phyloP scores from a whole-genome alignment of 108 stramenopile genomes.

The Licmophora abbreviata region DNA sequence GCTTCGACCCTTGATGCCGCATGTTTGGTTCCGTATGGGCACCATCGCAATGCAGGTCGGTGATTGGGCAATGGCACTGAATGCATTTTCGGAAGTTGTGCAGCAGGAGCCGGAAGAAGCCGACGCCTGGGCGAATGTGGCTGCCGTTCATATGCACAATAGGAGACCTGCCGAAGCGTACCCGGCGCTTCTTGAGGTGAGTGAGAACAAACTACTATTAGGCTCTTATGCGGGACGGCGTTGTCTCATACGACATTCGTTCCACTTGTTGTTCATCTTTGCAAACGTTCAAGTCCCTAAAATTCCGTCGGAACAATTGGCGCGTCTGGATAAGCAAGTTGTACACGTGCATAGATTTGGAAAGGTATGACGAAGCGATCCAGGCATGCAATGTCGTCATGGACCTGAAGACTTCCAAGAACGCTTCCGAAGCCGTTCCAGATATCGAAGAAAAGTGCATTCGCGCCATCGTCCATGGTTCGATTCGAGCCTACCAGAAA shows the following conservation, averaged over 20 bases:
- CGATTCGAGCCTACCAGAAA: conserved; percentile 28
- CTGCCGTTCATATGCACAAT: conserved; percentile 79
- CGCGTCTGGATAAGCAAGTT: conserved; percentile 81
- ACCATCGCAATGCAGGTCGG: conserved; percentile 81
- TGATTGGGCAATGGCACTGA: conserved; percentile 78
- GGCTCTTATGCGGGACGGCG: conserved; percentile 1
- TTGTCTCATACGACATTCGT: conserved; percentile 27
- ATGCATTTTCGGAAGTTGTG: conserved; percentile 88
- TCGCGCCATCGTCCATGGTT: conserved; percentile 61
- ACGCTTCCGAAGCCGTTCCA: conserved; percentile 40
- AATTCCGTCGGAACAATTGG: conserved; percentile 75
- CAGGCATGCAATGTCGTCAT: conserved; percentile 69
- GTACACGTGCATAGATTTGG: conserved; percentile 73
- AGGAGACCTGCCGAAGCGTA: conserved; percentile 67
- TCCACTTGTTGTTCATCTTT: conserved; percentile 4
- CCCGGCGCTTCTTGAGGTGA: conserved; percentile 67
- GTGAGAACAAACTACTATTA: conserved; percentile 5
- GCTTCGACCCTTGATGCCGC: conserved; percentile 78
- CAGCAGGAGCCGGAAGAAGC: conserved; percentile 91
- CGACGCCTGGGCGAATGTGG: conserved; percentile 93
- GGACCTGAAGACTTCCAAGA: conserved; percentile 37
- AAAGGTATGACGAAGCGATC: conserved; percentile 79
- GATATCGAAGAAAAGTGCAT: conserved; percentile 68
- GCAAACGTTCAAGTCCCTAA: conserved; percentile 35
- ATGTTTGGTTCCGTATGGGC: conserved; percentile 89